Evolutionary conservation across 2,329 filamentous ascomycete genomes (phyloP).

Genomic region (Aspergillus brunneoviolaceus): DNA sequence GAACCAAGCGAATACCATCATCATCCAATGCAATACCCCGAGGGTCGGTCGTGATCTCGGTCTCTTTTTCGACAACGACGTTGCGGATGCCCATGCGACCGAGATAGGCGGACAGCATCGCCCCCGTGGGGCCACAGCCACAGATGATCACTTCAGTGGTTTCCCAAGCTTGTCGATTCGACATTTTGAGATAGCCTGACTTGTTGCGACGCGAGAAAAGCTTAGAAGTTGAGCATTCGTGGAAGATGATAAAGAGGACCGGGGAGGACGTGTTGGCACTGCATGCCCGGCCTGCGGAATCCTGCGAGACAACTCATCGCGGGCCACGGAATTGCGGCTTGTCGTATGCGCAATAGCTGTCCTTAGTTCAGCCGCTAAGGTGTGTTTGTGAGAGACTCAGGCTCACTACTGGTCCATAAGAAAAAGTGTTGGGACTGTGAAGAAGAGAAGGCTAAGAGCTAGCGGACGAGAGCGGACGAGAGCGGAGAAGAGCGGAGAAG

Average conservation of each 20-base stretch:
- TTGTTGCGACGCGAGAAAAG: neutral
- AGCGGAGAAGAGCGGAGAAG: too few species aligned
- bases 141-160: constrained; percentile 33
- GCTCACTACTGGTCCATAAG: too few species aligned
- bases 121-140: constrained; percentile 36
- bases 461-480: too few species aligned
- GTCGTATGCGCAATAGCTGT: neutral
- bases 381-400: too few species aligned
- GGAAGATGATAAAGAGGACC: too few species aligned
- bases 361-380: too few species aligned
- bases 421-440: too few species aligned
- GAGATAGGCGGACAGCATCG: constrained; percentile 30
- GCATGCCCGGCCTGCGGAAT: neutral
- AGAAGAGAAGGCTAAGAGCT: too few species aligned
- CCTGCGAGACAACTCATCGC: neutral
- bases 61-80: constrained; percentile 31
- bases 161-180: constrained; percentile 5
- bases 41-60: constrained; percentile 33
- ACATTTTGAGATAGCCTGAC: neutral
- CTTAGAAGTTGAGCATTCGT: neutral
- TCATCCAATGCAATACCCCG: constrained; percentile 36
- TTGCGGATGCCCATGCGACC: constrained; percentile 24
- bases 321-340: neutral
- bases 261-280: neutral
- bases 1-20: constrained; percentile 32